These are phyloP conservation scores for Viridothelium virens DNA, from an alignment of 495 filamentous ascomycete species.

Conservation along the genomic window DNA sequence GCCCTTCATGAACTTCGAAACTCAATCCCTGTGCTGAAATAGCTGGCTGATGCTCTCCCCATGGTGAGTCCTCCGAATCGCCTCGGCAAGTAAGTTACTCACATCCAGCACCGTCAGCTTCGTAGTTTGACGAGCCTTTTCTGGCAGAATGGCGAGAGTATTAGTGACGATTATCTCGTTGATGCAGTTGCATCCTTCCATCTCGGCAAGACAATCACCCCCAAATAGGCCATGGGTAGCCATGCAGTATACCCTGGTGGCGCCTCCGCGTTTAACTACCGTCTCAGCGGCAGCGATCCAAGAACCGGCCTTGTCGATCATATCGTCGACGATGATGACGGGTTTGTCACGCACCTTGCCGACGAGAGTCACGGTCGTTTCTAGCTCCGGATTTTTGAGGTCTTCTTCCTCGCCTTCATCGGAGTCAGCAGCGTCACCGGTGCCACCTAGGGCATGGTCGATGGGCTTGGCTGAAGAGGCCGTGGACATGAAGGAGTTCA, in stretches of 20 bases:
- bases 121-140: conserved; percentile 58
- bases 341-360: conserved; percentile 79
- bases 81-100: conserved; percentile 78
- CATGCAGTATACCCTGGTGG: conserved; percentile 93
- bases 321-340: conserved; percentile 94
- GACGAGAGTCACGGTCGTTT: conserved; percentile 92
- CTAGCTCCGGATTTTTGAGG: conserved; percentile 61
- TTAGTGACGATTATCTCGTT: conserved; percentile 93
- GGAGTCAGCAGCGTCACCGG: conserved; percentile 65
- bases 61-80: conserved; percentile 91
- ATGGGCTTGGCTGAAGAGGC: conserved; percentile 41
- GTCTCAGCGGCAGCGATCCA: conserved; percentile 99
- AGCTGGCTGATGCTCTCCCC: conserved; percentile 52
- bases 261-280: conserved; percentile 82
- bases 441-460: conserved; percentile 69
- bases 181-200: conserved; percentile 87
- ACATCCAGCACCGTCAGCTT: conserved; percentile 88
- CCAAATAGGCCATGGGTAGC: conserved; percentile 94
- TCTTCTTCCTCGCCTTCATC: conserved; percentile 87
- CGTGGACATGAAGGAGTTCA: conserved; percentile 57
- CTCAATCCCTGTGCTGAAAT: conserved; percentile 35
- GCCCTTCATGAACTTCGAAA: background rate
- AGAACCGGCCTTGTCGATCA: conserved; percentile 94
- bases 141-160: conserved; percentile 78
- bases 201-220: conserved; percentile 77